Conservation (phyloP, 441 rosid genomes). For the Geranium incanum region DNA sequence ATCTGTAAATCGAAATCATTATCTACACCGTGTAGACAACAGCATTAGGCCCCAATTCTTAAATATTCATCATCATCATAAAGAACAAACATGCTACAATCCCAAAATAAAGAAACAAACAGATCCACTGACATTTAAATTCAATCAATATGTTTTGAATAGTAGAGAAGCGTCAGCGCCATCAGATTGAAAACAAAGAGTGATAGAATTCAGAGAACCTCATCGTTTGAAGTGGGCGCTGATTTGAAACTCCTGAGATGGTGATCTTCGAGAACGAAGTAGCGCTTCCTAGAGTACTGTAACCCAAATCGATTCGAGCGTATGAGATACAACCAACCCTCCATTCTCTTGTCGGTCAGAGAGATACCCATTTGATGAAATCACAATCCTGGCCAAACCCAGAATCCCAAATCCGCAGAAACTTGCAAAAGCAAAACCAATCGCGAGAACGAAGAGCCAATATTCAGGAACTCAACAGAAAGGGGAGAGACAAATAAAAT, state of each 20-base stretch:
- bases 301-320: slow-evolving; percentile 74
- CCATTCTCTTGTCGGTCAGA: slow-evolving; percentile 47
- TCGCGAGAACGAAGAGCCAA: neutral
- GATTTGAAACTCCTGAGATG: slow-evolving; percentile 74
- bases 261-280: slow-evolving; percentile 69
- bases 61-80: neutral
- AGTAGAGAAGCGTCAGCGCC: neutral
- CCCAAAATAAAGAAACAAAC: neutral
- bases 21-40: neutral
- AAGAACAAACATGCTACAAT: neutral
- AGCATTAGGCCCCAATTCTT: neutral
- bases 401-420: slow-evolving; percentile 11
- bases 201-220: slow-evolving; percentile 34
- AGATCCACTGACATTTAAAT: neutral
- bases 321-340: slow-evolving; percentile 83
- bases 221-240: slow-evolving; percentile 37
- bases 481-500: neutral
- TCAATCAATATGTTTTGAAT: neutral
- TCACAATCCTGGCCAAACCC: slow-evolving; percentile 12
- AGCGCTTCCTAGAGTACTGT: slow-evolving; percentile 77
- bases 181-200: neutral
- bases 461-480: neutral
- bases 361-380: slow-evolving; percentile 32
- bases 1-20: neutral
- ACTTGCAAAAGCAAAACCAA: neutral